These are phyloP conservation scores for Monosporascus ibericus DNA, from an alignment of 2,329 filamentous ascomycete genomes.

Conservation along the genomic window DNA sequence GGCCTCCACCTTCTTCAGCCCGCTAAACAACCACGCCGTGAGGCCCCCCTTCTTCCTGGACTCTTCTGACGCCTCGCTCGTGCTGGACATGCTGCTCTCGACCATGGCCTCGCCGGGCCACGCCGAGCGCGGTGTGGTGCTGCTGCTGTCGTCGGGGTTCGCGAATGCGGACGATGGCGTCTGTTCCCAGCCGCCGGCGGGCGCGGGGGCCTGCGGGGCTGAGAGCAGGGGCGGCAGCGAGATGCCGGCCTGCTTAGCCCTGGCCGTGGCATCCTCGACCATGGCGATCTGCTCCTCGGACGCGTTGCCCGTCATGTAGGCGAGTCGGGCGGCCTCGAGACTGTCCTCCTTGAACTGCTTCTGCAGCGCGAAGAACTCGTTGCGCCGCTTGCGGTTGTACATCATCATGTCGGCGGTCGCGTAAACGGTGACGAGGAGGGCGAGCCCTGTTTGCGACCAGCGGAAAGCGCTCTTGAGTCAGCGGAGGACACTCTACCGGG, in stretches of 20 bases:
- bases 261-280: slow-evolving; percentile 50
- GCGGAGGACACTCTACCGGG: too few species aligned
- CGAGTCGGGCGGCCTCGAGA: slow-evolving; percentile 51
- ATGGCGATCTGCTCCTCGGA: slow-evolving; percentile 49
- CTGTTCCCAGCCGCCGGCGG: slow-evolving; percentile 17
- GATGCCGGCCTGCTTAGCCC: slow-evolving; percentile 38
- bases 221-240: slow-evolving; percentile 47
- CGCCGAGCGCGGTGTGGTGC: slow-evolving; percentile 6
- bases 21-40: slow-evolving; percentile 32
- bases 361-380: slow-evolving; percentile 52
- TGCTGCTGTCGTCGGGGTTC: too few species aligned
- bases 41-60: slow-evolving; percentile 19
- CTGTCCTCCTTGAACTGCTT: slow-evolving; percentile 47
- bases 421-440: slow-evolving; percentile 50
- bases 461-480: neutral
- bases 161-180: too few species aligned
- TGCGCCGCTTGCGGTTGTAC: slow-evolving; percentile 54
- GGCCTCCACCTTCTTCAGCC: slow-evolving; percentile 30
- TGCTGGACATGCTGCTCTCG: slow-evolving; percentile 12
- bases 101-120: slow-evolving; percentile 19
- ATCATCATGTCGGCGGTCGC: slow-evolving; percentile 56
- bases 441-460: slow-evolving; percentile 35
- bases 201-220: slow-evolving; percentile 26
- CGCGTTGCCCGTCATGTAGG: slow-evolving; percentile 53
- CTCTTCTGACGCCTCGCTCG: slow-evolving; percentile 8